A percentile compares a stretch with the other conserved stretches of the same genome.
These are phyloP conservation scores for Dendrostoma leiphaemia DNA, from an alignment of 2,329 filamentous ascomycete species.

Conservation along the genomic window DNA sequence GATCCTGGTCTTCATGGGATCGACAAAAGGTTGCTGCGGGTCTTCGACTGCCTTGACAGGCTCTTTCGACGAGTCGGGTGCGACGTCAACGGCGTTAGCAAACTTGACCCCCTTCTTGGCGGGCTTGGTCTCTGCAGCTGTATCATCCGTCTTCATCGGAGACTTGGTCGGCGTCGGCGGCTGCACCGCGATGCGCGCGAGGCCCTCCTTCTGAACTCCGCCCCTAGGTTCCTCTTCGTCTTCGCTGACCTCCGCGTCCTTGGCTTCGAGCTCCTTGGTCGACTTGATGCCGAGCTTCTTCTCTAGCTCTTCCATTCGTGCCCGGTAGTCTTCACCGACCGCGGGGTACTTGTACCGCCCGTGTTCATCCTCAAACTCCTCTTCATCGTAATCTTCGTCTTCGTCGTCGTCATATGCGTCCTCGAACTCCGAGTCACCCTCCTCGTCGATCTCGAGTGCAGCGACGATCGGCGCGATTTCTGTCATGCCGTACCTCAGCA, in stretches of 20 bases:
- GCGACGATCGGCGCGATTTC: conserved; percentile 92
- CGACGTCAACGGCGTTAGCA: conserved; percentile 70
- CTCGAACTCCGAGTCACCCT: conserved; percentile 12
- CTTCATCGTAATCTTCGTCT: conserved; percentile 48
- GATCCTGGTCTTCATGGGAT: conserved; percentile 22
- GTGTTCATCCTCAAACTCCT: conserved; percentile 61
- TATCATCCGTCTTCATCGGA: conserved; percentile 19
- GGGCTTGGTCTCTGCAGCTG: conserved; percentile 22
- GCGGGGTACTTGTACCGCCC: conserved; percentile 69
- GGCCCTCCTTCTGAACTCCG: conserved; percentile 40
- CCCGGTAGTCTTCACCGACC: conserved; percentile 71
- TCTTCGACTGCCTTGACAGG: conserved; percentile 26
- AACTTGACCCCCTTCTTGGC: conserved; percentile 78
- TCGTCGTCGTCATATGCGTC: conserved; percentile 42
- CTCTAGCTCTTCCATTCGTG: conserved; percentile 84
- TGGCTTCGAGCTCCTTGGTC: conserved; percentile 35
- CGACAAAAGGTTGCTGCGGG: conserved; percentile 21
- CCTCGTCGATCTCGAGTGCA: conserved; percentile 79
- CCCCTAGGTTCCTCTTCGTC: background rate
- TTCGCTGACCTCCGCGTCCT: conserved; percentile 36
- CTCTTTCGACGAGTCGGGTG: conserved; percentile 36
- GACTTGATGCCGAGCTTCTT: conserved; percentile 65
- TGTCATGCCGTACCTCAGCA: conserved; percentile 85
- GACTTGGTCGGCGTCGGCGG: conserved; percentile 30
- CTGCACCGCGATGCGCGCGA: conserved; percentile 56